phyloP scores from a whole-genome alignment of 2,329 filamentous ascomycete species.

The Parascedosporium putredinis region DNA sequence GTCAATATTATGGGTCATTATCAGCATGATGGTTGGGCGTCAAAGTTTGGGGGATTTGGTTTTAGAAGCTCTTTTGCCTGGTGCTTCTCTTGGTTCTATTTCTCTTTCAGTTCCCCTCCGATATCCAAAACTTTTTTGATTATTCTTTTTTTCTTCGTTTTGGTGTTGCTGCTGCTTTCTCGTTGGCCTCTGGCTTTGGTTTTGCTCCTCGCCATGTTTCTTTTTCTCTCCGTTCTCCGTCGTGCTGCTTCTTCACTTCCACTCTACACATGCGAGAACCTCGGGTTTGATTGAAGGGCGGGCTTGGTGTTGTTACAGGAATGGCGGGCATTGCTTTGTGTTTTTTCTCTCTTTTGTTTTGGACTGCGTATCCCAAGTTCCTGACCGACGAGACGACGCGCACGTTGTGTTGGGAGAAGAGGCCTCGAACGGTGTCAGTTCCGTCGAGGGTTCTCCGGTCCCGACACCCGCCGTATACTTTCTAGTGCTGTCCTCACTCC shows the following conservation, averaged over 20 bases:
- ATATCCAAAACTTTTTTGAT: background rate
- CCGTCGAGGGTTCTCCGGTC: background rate
- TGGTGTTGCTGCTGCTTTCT: background rate
- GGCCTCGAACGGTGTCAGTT: background rate
- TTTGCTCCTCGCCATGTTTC: too few relatives aligned
- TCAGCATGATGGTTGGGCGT: constrained; percentile 1
- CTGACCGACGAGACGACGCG: background rate
- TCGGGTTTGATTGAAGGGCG: background rate
- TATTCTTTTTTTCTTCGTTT: background rate
- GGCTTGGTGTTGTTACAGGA: background rate
- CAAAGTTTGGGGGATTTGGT: constrained; percentile 1
- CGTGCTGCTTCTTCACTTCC: too few relatives aligned
- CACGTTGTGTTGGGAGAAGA: background rate
- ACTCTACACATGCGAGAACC: too few relatives aligned
- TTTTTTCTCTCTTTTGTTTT: background rate
- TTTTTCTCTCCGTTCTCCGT: too few relatives aligned
- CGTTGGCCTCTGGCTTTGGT: too few relatives aligned
- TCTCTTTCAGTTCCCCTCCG: background rate
- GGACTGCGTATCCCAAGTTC: background rate
- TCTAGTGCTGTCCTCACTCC: too few relatives aligned
- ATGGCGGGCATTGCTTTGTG: background rate
- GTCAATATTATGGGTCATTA: constrained; percentile 1
- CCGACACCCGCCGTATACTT: too few relatives aligned
- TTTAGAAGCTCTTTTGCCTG: background rate
- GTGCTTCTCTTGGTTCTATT: background rate